A percentile compares a stretch with the other conserved stretches of the same genome.
These are phyloP conservation scores for Cercospora sp. DNA, from an alignment of 2,329 filamentous ascomycete species.

Conservation along the genomic window DNA sequence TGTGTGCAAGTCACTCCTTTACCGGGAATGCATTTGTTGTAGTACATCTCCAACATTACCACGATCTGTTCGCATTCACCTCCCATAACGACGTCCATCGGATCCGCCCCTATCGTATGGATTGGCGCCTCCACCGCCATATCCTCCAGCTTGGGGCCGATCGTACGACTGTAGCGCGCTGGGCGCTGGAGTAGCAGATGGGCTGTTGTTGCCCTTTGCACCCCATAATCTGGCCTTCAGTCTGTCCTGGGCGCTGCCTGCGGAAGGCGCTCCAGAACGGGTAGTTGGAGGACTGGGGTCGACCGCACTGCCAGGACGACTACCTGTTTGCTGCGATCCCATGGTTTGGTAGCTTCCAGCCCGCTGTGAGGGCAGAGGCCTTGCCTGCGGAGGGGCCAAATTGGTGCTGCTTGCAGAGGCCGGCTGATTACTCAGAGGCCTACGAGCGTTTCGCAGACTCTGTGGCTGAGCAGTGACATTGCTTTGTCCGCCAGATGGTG, in stretches of 20 bases:
- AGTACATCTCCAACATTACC: background rate
- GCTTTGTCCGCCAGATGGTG: slow-evolving; percentile 39
- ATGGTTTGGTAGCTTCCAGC: slow-evolving; percentile 71
- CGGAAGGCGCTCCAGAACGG: slow-evolving; percentile 39
- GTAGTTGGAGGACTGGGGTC: slow-evolving; percentile 42
- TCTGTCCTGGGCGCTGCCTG: slow-evolving; percentile 72
- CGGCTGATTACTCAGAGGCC: slow-evolving; percentile 26
- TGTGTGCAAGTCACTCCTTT: background rate
- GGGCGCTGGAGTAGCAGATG: slow-evolving; percentile 21
- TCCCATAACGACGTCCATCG: slow-evolving; percentile 21
- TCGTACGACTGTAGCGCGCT: slow-evolving; percentile 26
- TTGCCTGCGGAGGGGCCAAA: slow-evolving; percentile 41
- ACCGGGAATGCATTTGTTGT: background rate
- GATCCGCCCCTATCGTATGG: slow-evolving; percentile 9
- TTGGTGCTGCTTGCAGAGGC: slow-evolving; percentile 31
- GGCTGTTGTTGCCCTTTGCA: slow-evolving; percentile 22
- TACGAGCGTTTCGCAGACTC: slow-evolving; percentile 42
- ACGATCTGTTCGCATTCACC: slow-evolving; percentile 6
- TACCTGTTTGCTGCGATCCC: slow-evolving; percentile 37
- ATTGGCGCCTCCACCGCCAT: slow-evolving; percentile 21
- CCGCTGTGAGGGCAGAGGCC: slow-evolving; percentile 71
- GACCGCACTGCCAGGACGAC: slow-evolving; percentile 35
- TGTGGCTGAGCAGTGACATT: slow-evolving; percentile 46
- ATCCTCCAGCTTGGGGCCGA: slow-evolving; percentile 18
- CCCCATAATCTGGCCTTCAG: slow-evolving; percentile 76